phyloP scores from a whole-genome alignment of 257 asterid genomes.

The Solanum megistacrolobum region DNA sequence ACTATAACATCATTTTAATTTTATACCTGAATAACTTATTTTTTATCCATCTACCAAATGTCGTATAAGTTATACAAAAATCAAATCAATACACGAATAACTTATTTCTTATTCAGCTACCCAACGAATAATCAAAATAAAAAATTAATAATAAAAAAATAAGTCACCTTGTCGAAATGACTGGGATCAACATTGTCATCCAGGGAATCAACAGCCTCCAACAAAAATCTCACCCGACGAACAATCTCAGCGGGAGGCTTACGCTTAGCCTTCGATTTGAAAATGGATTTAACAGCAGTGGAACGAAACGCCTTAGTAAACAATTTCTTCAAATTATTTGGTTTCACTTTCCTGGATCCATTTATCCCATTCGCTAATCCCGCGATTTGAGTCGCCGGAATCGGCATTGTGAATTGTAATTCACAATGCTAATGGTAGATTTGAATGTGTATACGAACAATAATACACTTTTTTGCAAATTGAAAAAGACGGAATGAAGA shows the following conservation, averaged over 20 bases:
- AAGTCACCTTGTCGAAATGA: conserved; percentile 21
- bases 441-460: neutral
- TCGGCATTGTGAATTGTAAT: conserved; percentile 3
- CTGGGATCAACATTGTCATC: conserved; percentile 15
- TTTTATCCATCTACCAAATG: no score
- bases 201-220: conserved; percentile 24
- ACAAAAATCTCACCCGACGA: conserved; percentile 26
- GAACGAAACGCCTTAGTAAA: conserved; percentile 32
- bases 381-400: conserved; percentile 11
- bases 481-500: no score
- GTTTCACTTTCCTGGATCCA: neutral
- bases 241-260: conserved; percentile 48
- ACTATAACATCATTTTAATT: neutral
- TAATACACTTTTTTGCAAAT: neutral
- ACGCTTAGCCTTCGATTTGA: conserved; percentile 45
- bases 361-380: neutral
- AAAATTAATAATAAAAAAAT: no score
- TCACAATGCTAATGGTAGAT: neutral
- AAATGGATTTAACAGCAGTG: conserved; percentile 39
- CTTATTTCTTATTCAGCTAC: neutral
- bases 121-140: neutral
- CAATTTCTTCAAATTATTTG: conserved; percentile 32
- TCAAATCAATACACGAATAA: neutral
- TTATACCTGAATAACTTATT: no score
- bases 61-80: no score